Evolutionary conservation across 2,329 filamentous ascomycete genomes (phyloP).

Genomic region (Fusarium sp.): DNA sequence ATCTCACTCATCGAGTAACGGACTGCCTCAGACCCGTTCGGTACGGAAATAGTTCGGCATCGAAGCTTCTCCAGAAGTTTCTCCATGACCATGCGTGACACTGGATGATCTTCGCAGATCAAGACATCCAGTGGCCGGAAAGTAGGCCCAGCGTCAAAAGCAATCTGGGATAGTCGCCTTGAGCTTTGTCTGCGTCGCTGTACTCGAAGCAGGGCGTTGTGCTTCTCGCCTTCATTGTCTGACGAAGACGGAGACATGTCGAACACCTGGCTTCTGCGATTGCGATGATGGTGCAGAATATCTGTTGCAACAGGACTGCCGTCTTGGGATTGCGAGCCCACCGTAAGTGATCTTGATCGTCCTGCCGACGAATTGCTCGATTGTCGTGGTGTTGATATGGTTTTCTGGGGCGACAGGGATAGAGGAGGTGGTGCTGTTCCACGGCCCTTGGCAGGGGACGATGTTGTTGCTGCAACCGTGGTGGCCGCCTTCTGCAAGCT

Average conservation of each 20-base stretch:
- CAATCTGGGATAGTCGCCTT: slow-evolving; percentile 92
- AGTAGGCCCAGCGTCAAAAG: slow-evolving; percentile 81
- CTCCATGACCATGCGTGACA: slow-evolving; percentile 98
- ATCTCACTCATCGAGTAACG: slow-evolving; percentile 96
- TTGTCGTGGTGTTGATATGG: slow-evolving; percentile 69
- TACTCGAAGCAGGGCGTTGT: slow-evolving; percentile 89
- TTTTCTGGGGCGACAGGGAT: slow-evolving; percentile 72
- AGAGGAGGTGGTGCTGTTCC: slow-evolving; percentile 60
- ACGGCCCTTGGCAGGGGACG: slow-evolving; percentile 69
- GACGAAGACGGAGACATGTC: slow-evolving; percentile 98
- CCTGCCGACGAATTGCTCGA: slow-evolving; percentile 69
- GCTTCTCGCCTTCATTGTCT: slow-evolving; percentile 94
- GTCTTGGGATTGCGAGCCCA: slow-evolving; percentile 95
- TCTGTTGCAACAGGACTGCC: slow-evolving; percentile 79
- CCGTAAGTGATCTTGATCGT: slow-evolving; percentile 87
- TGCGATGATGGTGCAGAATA: slow-evolving; percentile 81
- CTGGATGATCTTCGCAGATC: slow-evolving; percentile 97
- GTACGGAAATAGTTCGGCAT: slow-evolving; percentile 91
- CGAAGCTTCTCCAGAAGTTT: slow-evolving; percentile 94
- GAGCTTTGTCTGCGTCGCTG: slow-evolving; percentile 95
- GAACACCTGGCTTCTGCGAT: slow-evolving; percentile 92
- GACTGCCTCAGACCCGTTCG: slow-evolving; percentile 90
- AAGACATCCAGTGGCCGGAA: slow-evolving; percentile 94
- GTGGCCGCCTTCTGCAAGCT: slow-evolving; percentile 70
- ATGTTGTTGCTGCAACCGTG: slow-evolving; percentile 54